phyloP scores from a whole-genome alignment of 2,329 filamentous ascomycete genomes.

The Dactylellina sp. region DNA sequence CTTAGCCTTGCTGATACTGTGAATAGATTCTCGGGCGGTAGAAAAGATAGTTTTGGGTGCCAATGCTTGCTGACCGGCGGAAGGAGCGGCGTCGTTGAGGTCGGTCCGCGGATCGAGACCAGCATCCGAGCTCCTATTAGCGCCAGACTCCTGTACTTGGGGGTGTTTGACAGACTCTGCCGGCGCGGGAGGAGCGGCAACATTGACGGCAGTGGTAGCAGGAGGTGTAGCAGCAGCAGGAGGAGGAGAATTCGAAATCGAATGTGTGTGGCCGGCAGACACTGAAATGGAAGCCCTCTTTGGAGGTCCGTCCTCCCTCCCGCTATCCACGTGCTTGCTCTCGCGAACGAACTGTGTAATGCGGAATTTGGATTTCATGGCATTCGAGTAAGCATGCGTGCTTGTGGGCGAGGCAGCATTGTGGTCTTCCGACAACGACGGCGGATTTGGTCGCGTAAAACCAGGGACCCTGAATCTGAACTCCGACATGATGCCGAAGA shows the following conservation, averaged over 20 bases:
- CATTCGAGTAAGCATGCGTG: conserved; percentile 39
- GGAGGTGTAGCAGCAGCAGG: not conserved
- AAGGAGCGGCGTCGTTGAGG: conserved; percentile 10
- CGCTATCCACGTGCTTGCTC: conserved; percentile 45
- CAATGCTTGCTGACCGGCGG: conserved; percentile 14
- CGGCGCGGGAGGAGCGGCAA: conserved; percentile 22
- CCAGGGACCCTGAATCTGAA: conserved; percentile 56
- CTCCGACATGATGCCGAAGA: conserved; percentile 37
- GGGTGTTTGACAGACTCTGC: conserved; percentile 30
- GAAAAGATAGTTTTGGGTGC: conserved; percentile 33
- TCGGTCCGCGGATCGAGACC: conserved; percentile 31
- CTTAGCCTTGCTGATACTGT: conserved; percentile 39
- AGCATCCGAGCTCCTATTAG: conserved; percentile 47
- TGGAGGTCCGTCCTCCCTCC: conserved; percentile 25
- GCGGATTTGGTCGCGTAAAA: conserved; percentile 53
- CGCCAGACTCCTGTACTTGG: conserved; percentile 8
- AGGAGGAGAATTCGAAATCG: not conserved
- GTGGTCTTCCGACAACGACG: conserved; percentile 44
- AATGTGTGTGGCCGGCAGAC: not conserved
- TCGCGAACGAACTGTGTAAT: conserved; percentile 56
- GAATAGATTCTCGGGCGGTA: conserved; percentile 24
- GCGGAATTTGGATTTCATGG: conserved; percentile 53
- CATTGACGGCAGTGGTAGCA: conserved; percentile 6
- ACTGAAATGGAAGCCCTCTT: conserved; percentile 27
- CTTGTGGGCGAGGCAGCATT: conserved; percentile 49